Base-by-base conservation (phyloP, 352 stramenopile genomes). In the Pythium folliculosum region DNA sequence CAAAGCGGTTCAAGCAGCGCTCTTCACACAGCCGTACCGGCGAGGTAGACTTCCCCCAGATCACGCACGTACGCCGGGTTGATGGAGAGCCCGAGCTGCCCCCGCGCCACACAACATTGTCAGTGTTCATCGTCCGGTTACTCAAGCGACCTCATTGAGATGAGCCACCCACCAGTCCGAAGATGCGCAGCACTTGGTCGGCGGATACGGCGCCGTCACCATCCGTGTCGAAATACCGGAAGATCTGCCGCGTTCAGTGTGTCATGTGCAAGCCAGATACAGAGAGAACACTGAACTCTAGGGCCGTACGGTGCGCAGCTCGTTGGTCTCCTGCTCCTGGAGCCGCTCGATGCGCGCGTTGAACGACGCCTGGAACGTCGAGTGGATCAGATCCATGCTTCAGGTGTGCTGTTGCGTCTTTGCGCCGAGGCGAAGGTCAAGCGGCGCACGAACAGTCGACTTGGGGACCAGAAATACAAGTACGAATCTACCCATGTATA, bases 211-310 rank as follows among this genome's bases (percentile, higher is more conserved):
- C 80, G 38, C 84, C 84, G 30, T 91, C 79, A 48, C 66, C 67
- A 69, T 91, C 77, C 21, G 82, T 88, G 68, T 91, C 84, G 56
- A 89, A 91, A 75, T 78, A 92, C 25, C 80, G 75, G 59, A 92
- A 92, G 52, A 92, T 86, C 84, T 90, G 49, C 16, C 10, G 49
- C 12, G n/a, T n/a, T n/a, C n/a, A n/a, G n/a, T n/a, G n/a, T n/a
- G n/a, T n/a, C n/a, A n/a, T n/a, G n/a, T n/a, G n/a, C n/a, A 16
- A 55, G 23, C 2, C 22, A 2, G 23, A 60, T 2, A 9, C 25
- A 25, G 45, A 45, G 16, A 22, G 17, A 16, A 8, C 12, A 54
- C 14, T 25, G 21, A 57, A n/a, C 50, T 17, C 50, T 25, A 14
- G 37, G 30, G 23, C 37, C 61, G 50, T 62, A 91, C 82, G 64